Evolutionary conservation across 2,329 filamentous ascomycete species (phyloP), one percentile per base, ranked within the genome.

Genomic region (Aspergillus aculeatinus): DNA sequence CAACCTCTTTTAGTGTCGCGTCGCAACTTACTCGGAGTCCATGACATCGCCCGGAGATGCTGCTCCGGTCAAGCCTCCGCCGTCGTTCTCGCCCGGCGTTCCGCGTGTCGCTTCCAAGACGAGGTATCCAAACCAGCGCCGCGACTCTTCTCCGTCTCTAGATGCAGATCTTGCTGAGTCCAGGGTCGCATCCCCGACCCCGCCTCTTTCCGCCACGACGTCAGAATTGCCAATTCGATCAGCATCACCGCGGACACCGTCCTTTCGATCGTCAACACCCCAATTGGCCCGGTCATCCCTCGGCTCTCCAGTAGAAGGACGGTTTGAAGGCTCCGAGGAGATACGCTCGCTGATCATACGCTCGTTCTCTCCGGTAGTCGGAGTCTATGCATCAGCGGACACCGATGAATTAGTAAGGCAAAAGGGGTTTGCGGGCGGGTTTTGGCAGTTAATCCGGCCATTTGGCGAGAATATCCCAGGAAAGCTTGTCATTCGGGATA

Each of bases 381-480:
- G 90, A 6, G 86, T 99, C 29, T 89, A 93, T 67, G 86, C 92
- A n/a, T 96, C 94, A 14, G 80, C 85, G 16, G 94, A 98, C 72
- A 95, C 92, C 0, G 90, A 97, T 71, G 84, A 88, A 59, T 78
- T 99, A 60, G 83, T 92, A 57, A 83, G 82, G 60, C 87, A 89
- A 64, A 99, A 99, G 77, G 96, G 96, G 0, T 91, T 98, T 66
- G 81, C 86, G 44, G 84, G 87, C 49, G 93, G 94, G 0, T 82
- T 99, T 52, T 88, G 92, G 81, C 90, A 96, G 74, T 80, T 99
- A 25, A 79, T 99, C 58, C 83, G 94, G 54, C 94, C 95, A 0
- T 99, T 96, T 78, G 95, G 95, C 31, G 95, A 99, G 77, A 85
- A 83, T 16, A 84, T 98, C 0, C 86, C 89, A 53, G 95, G 95